Evolutionary conservation across 176 grass and related monocot genomes (phyloP), one percentile per base, ranked within the genome.

Genomic region (Luzula sylvatica): DNA sequence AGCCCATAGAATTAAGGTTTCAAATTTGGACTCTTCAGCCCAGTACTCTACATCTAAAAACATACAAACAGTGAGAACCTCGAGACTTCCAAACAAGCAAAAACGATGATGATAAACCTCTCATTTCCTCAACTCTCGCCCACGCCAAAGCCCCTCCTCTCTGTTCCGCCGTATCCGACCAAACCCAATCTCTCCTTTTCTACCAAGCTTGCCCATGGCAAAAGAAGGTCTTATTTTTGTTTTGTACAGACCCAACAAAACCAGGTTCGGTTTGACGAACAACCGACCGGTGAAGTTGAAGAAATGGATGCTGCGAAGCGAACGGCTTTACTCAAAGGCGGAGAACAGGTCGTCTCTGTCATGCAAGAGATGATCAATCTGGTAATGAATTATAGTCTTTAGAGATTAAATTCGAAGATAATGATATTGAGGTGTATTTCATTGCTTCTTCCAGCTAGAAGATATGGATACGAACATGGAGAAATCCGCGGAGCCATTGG

Each of bases 401-500:
- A n/a, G n/a, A n/a, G n/a, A 3, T 4, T 3, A 23, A 20, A 56
- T 13, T 11, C 35, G 3, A 21, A 24, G 45, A 3, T 58, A 15
- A 2, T 2, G 8, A 16, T 13, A 7, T n/a, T n/a, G n/a, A n/a
- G n/a, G n/a, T n/a, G 30, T 6, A 49, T 28, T 13, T 50, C 66
- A 1, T 47, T 83, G 46, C 1, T 29, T 3, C 44, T 21, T 52
- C 4, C 61, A 96, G 90, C 78, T 96, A 65, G 84, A 88, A 50
- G 84, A 75, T 72, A 96, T 96, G 84, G 90, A 96, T 22, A 70
- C 85, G 77, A 77, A 85, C 15, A 77, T 89, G 80, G 90, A 96
- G 26, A 75, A 75, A 25, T 63, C 58, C 0, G 78, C 79, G 22
- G 90, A 81, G 22, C 71, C 70, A 3, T 58, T 86, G 54, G 90